Base-by-base conservation (phyloP, 1,284 basidiomycete species). In the Tremellales sp. region DNA sequence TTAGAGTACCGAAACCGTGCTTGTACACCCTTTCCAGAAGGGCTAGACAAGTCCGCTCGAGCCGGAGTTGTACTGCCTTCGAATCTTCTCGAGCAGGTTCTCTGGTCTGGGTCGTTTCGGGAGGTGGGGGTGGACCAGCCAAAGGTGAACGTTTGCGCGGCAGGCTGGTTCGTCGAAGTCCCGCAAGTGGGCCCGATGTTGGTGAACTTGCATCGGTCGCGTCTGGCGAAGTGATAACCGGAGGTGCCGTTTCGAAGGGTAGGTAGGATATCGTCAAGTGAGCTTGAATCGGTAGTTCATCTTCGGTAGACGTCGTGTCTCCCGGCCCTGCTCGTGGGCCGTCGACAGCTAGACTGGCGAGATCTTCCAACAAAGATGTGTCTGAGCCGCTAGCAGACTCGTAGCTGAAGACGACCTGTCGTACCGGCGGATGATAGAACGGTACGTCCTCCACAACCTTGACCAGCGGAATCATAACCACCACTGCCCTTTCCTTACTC, bases 21-120 rank as follows among this genome's bases (percentile, higher is more conserved):
- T 87, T 82, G 70, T 90, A 85, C 17, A 93, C 69, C 0, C 86
- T 83, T 52, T 91, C 87, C 10, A 97, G 79, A 7, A 97, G 80
- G 0, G 84, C 80, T 4, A 90, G 76, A 31, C 83, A 85, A 0
- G 89, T 96, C 17, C 90, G 81, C 56, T 86, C 85, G 0, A 94
- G 77, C 3, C 89, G 77, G 19, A 65, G 61, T 7, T 59, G 11
- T 13, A 40, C 13, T n/a, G 37, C 12, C 24, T 45, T 41, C 13
- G 22, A 11, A 26, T 40, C 23, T 15, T 21, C 39, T 23, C 23
- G 15, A n/a, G n/a, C n/a, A 33, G 8, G 10, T 12, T 22, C 39
- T 21, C 23, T 24, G 13, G 19, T 17, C 36, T 39, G 36, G 8
- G 19, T 21, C 12, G 7, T 22, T 23, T 40, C 39, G 7, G 13